Evolutionary conservation across 1,139 yeast species (phyloP).

Genomic region (Torulaspora pretoriensis): DNA sequence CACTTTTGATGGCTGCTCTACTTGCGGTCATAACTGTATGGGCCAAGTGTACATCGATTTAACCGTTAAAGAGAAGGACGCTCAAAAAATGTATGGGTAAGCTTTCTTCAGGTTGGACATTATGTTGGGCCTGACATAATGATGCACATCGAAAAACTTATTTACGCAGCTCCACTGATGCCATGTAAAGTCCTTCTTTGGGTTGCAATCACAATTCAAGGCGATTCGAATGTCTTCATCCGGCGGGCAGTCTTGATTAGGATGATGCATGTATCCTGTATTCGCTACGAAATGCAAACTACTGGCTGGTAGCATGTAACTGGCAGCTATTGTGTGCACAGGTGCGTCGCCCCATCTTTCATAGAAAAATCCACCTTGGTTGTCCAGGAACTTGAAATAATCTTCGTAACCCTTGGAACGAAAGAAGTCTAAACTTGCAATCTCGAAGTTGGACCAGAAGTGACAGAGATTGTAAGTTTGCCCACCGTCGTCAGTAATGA

Average conservation of each 20-base stretch:
- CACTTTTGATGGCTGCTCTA: too few relatives aligned
- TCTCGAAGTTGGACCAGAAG: conserved; percentile 93
- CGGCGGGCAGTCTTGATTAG: conserved; percentile 77
- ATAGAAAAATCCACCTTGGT: conserved; percentile 74
- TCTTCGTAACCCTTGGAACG: conserved; percentile 55
- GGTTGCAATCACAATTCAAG: conserved; percentile 49
- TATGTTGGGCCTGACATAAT: conserved; percentile 12
- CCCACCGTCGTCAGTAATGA: conserved; percentile 48
- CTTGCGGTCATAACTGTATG: too few relatives aligned
- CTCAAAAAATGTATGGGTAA: conserved; percentile 12
- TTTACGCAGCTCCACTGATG: conserved; percentile 22
- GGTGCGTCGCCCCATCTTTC: conserved; percentile 98
- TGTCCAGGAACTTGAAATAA: conserved; percentile 63
- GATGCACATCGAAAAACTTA: conserved; percentile 17
- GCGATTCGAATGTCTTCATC: conserved; percentile 43
- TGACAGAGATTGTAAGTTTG: conserved; percentile 78
- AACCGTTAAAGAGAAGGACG: too few relatives aligned
- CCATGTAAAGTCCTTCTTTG: conserved; percentile 43
- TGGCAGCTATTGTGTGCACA: conserved; percentile 78
- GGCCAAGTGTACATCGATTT: too few relatives aligned
- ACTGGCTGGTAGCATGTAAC: conserved; percentile 58
- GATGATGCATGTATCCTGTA: conserved; percentile 79
- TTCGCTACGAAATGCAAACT: conserved; percentile 87
- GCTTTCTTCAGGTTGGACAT: conserved; percentile 7
- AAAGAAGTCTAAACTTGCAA: conserved; percentile 73